These are phyloP conservation scores for Tuber magnatum DNA, from an alignment of 495 filamentous ascomycete species.

Conservation along the genomic window DNA sequence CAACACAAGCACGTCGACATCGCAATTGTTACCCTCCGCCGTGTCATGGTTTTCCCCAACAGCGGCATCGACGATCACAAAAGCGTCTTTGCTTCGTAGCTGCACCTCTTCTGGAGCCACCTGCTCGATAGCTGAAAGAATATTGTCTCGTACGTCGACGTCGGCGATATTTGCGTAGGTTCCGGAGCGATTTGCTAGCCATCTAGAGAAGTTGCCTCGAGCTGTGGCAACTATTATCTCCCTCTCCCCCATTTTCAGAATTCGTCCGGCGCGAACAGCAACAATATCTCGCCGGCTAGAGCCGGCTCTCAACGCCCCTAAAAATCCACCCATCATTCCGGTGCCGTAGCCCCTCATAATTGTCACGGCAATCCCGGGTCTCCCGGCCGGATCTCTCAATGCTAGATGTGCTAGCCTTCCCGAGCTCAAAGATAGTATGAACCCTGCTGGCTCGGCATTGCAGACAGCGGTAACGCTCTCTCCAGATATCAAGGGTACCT, in stretches of 20 bases:
- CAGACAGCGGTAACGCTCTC: conserved; percentile 70
- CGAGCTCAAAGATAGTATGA: conserved; percentile 71
- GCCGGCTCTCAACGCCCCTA: conserved; percentile 60
- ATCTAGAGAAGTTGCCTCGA: conserved; percentile 66
- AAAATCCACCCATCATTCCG: conserved; percentile 70
- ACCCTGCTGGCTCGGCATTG: conserved; percentile 77
- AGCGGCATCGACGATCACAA: conserved; percentile 32
- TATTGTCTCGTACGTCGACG: conserved; percentile 41
- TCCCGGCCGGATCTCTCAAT: conserved; percentile 74
- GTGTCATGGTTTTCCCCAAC: conserved; percentile 30
- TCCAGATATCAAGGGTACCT: conserved; percentile 56
- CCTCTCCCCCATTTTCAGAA: conserved; percentile 70
- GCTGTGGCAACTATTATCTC: conserved; percentile 70
- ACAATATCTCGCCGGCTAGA: conserved; percentile 65
- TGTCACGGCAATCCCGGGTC: conserved; percentile 65
- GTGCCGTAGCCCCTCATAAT: conserved; percentile 58
- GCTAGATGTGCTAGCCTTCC: conserved; percentile 80
- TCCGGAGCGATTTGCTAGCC: conserved; percentile 80
- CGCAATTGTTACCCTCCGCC: conserved; percentile 14
- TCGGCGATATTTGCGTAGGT: conserved; percentile 45
- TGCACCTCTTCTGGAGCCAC: conserved; percentile 22
- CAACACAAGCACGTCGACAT: conserved; percentile 34
- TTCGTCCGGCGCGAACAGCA: conserved; percentile 62
- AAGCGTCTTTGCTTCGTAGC: conserved; percentile 29
- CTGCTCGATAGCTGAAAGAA: conserved; percentile 42